phyloP scores from a whole-genome alignment of 495 filamentous ascomycete genomes.

The Hypomontagnella submonticulosa region DNA sequence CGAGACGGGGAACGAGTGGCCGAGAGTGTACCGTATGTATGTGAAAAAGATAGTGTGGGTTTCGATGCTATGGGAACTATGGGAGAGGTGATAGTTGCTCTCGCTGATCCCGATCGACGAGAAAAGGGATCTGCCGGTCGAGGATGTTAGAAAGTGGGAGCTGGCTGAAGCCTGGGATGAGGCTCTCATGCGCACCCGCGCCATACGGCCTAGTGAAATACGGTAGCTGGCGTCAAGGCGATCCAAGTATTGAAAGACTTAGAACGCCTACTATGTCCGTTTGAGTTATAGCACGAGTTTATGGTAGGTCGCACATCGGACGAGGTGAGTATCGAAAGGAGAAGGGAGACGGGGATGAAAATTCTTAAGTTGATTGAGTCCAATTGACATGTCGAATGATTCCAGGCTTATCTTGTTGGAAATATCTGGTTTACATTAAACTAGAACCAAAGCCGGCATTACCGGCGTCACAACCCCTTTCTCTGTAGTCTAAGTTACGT shows the following conservation, averaged over 20 bases:
- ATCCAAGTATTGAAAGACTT: constrained; percentile 7
- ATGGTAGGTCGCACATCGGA: constrained; percentile 13
- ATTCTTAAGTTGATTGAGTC: constrained; percentile 5
- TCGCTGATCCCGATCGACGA: too few relatives aligned
- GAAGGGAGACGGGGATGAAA: constrained; percentile 5
- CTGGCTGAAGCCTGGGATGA: constrained; percentile 13
- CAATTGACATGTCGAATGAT: background rate
- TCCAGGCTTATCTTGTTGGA: too few relatives aligned
- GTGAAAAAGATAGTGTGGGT: too few relatives aligned
- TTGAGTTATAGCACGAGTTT: constrained; percentile 2
- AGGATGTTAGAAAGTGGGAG: constrained; percentile 11
- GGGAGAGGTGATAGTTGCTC: too few relatives aligned
- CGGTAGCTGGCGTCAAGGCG: background rate
- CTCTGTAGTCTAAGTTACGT: too few relatives aligned
- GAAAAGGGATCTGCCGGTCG: background rate
- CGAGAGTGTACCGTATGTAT: too few relatives aligned
- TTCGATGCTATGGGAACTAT: too few relatives aligned
- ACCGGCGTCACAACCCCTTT: too few relatives aligned
- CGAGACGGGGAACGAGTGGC: too few relatives aligned
- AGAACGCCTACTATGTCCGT: constrained; percentile 2
- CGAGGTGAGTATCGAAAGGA: constrained; percentile 5
- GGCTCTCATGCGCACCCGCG: background rate
- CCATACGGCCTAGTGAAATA: constrained; percentile 16
- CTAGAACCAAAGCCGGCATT: too few relatives aligned
- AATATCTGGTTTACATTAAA: too few relatives aligned